A percentile compares a stretch with the other conserved stretches of the same genome.
phyloP scores from a whole-genome alignment of 2,329 filamentous ascomycete species.

The Fusarium sp. region DNA sequence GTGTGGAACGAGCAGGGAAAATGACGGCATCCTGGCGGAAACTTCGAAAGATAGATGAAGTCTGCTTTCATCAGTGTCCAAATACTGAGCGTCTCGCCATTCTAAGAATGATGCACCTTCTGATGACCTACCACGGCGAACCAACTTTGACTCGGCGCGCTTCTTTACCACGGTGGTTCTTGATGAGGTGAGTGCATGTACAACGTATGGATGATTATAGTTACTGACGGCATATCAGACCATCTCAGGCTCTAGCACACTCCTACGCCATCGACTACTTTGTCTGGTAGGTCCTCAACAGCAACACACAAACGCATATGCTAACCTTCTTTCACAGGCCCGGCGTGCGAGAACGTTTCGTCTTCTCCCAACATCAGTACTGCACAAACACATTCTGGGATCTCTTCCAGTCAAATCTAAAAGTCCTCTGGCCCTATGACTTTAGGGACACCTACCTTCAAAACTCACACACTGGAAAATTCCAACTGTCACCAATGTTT shows the following conservation, averaged over 20 bases:
- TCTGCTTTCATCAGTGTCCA: slow-evolving; percentile 39
- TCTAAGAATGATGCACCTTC: slow-evolving; percentile 45
- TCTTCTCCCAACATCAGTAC: slow-evolving; percentile 51
- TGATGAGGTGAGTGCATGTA: slow-evolving; percentile 40
- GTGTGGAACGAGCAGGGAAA: slow-evolving; percentile 44
- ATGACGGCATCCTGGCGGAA: slow-evolving; percentile 50
- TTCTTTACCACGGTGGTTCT: slow-evolving; percentile 48
- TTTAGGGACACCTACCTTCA: slow-evolving; percentile 49
- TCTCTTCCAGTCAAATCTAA: slow-evolving; percentile 41
- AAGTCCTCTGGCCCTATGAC: slow-evolving; percentile 45
- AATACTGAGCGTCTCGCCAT: slow-evolving; percentile 46
- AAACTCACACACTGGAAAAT: slow-evolving; percentile 45
- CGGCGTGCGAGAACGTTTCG: slow-evolving; percentile 49
- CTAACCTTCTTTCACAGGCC: slow-evolving; percentile 40
- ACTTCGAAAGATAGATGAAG: slow-evolving; percentile 45
- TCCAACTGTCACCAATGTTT: slow-evolving; percentile 45
- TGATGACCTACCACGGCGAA: slow-evolving; percentile 49
- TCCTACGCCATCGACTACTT: slow-evolving; percentile 53
- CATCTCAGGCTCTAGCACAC: slow-evolving; percentile 49
- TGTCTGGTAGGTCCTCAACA: slow-evolving; percentile 44
- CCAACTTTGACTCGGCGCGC: slow-evolving; percentile 37
- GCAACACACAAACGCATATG: accelerated
- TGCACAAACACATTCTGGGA: slow-evolving; percentile 51
- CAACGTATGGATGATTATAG: accelerated
- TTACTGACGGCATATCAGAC: slow-evolving; percentile 33